Percentiles rank a stretch among this genome's conserved stretches.
phyloP scores from a whole-genome alignment of 1,284 basidiomycete species.

The Vanrija pseudolonga region DNA sequence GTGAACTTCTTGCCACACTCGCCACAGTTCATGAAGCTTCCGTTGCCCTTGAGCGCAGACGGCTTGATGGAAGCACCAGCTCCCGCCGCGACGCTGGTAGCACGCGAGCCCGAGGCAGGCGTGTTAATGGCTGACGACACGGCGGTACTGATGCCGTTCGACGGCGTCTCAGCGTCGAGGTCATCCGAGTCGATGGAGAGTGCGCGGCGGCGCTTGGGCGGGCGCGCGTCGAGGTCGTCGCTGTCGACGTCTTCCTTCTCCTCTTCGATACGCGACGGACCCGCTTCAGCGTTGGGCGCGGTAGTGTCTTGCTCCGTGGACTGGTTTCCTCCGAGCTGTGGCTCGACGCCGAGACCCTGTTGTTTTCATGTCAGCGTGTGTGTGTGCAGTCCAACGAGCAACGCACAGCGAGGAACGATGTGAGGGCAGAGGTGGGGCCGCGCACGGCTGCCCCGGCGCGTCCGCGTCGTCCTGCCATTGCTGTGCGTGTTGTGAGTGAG shows the following conservation, averaged over 20 bases:
- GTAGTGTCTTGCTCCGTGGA: not conserved
- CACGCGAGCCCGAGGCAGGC: slow-evolving; percentile 53
- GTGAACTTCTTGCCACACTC: slow-evolving; percentile 82
- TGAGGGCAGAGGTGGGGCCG: slow-evolving; percentile 86
- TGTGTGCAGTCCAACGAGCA: no score
- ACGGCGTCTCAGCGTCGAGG: slow-evolving; percentile 52
- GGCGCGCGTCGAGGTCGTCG: slow-evolving; percentile 33
- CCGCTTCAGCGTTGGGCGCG: not conserved
- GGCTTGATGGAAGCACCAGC: slow-evolving; percentile 45
- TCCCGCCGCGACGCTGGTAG: not conserved
- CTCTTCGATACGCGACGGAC: slow-evolving; percentile 4
- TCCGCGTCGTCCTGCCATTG: slow-evolving; percentile 1
- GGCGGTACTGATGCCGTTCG: not conserved
- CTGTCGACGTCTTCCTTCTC: slow-evolving; percentile 15
- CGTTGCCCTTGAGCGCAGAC: slow-evolving; percentile 59
- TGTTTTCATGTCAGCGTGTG: slow-evolving; percentile 1
- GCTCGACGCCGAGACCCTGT: slow-evolving; percentile 45
- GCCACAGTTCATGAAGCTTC: slow-evolving; percentile 76
- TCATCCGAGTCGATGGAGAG: slow-evolving; percentile 60
- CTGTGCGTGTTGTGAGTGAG: not conserved
- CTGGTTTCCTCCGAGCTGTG: slow-evolving; percentile 5
- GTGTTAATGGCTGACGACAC: slow-evolving; percentile 27
- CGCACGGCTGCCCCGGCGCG: slow-evolving; percentile 54
- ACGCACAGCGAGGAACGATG: slow-evolving; percentile 79
- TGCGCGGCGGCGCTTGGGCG: slow-evolving; percentile 38